phyloP scores from a whole-genome alignment of 108 stramenopile genomes.

The Stephanodiscus minutulus region DNA sequence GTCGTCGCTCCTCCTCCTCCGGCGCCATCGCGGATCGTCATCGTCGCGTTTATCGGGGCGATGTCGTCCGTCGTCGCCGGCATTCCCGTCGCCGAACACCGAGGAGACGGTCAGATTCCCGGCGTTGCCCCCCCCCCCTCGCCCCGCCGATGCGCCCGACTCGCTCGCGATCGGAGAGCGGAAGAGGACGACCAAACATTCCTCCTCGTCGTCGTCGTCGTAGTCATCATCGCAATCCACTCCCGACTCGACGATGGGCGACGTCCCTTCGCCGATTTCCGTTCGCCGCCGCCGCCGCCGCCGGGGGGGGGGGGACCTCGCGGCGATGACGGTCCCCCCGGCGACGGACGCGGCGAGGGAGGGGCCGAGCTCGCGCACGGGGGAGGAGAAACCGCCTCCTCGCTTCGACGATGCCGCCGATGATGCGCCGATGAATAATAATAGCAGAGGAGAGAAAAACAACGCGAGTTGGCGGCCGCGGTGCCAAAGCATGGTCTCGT shows the following conservation, averaged over 20 bases:
- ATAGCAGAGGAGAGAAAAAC: neutral
- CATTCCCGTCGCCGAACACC: constrained; percentile 22
- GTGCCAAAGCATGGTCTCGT: neutral
- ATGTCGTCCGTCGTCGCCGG: neutral
- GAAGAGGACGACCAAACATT: constrained; percentile 41
- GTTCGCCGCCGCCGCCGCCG: neutral
- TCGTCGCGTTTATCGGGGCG: too few relatives aligned
- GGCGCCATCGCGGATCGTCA: too few relatives aligned
- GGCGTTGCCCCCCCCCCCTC: neutral
- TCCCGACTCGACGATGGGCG: neutral
- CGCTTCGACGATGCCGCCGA: neutral
- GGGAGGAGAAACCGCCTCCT: constrained; percentile 22
- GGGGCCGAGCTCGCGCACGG: constrained; percentile 42
- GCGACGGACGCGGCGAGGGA: constrained; percentile 52
- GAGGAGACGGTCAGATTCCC: constrained; percentile 36
- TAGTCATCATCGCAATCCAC: neutral
- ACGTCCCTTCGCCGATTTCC: neutral
- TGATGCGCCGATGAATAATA: neutral
- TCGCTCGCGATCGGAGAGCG: constrained; percentile 26
- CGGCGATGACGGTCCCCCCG: constrained; percentile 48
- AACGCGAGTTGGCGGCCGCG: too few relatives aligned
- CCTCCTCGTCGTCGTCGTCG: constrained; percentile 11
- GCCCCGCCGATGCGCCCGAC: neutral
- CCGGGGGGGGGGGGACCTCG: constrained; percentile 17
- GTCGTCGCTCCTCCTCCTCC: too few relatives aligned